These are phyloP conservation scores for Eutrema japonicum DNA, from an alignment of 345 rosid species.

Conservation along the genomic window DNA sequence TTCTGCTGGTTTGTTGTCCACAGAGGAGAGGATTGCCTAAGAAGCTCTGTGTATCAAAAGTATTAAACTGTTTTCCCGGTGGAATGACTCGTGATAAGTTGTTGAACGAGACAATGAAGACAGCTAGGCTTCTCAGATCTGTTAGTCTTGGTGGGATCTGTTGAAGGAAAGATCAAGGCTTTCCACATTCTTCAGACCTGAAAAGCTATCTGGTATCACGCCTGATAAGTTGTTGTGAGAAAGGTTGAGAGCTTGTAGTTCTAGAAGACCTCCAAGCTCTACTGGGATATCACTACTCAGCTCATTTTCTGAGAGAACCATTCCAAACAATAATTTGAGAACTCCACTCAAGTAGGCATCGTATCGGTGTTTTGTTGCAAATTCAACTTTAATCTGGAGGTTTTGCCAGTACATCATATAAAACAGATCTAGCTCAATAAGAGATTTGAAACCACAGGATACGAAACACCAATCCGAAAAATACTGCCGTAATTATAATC, in stretches of 20 bases:
- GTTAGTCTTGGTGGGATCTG: constrained; percentile 1
- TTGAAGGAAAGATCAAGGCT: constrained; percentile 45
- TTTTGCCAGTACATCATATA: too few relatives aligned
- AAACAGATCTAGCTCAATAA: background rate
- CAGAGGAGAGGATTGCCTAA: constrained; percentile 21
- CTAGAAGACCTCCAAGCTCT: constrained; percentile 27
- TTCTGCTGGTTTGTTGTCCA: background rate
- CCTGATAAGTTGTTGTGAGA: constrained; percentile 45
- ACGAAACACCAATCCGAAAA: too few relatives aligned
- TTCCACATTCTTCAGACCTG: constrained; percentile 42
- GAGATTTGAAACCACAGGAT: background rate
- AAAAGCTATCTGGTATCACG: constrained; percentile 38
- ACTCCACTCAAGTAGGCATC: background rate
- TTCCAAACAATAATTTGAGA: constrained; percentile 26
- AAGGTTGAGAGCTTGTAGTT: constrained; percentile 26
- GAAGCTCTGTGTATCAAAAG: constrained; percentile 5
- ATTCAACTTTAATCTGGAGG: background rate
- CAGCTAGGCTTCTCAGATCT: background rate
- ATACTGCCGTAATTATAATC: too few relatives aligned
- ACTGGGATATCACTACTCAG: constrained; percentile 39
- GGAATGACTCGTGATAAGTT: constrained; percentile 30
- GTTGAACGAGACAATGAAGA: constrained; percentile 15
- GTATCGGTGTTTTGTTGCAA: constrained; percentile 6
- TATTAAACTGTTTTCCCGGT: constrained; percentile 11
- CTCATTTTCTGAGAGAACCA: constrained; percentile 48